Evolutionary conservation across 805 yeast genomes (phyloP), one percentile per base, ranked within the genome.

Genomic region (Candida wancherniae): DNA sequence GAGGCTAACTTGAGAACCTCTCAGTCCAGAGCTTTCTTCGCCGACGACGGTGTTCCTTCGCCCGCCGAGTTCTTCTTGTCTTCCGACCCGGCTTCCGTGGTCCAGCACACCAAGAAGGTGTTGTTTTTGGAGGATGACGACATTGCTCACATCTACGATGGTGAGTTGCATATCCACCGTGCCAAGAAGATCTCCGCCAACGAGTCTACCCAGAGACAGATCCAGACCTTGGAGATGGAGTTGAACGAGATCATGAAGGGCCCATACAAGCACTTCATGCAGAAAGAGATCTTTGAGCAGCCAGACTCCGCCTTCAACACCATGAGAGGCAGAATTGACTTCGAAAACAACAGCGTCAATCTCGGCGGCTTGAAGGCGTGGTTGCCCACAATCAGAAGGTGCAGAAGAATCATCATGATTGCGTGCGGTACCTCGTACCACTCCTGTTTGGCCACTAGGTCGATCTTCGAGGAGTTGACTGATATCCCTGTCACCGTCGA

Each of bases 361-460:
- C 71, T 92, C 39, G 98, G 98, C 53, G 99, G 99, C 23, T 72
- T 92, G 52, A 77, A 82, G 47, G 71, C 82, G 10, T 84, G 80
- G 73, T 69, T 92, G 42, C 78, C 92, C 17, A 84, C 92, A 26
- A 84, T 92, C 42, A 77, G 97, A 65, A 78, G 96, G 54, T 87
- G 96, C 49, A 79, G 97, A 65, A 78, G 98, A 63, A 74, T 92
- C 50, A 84, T 88, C 38, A 92, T 92, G 97, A 84, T 92, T 65
- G 99, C 98, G 2, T 92, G 99, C 67, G 99, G 99, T 67, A 92
- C 99, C 5, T 92, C 98, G 0, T 92, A 88, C 58, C 98, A 92
- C 64, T 92, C 98, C 11, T 92, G 99, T 69, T 66, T 92, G 56
- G 98, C 98, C 13, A 90, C 95, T 14, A 79, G 99, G 63, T 84